Percentiles rank a stretch among this genome's conserved stretches.
Evolutionary conservation across 2,329 filamentous ascomycete species (phyloP).

Genomic region (Xylaria hypoxylon): DNA sequence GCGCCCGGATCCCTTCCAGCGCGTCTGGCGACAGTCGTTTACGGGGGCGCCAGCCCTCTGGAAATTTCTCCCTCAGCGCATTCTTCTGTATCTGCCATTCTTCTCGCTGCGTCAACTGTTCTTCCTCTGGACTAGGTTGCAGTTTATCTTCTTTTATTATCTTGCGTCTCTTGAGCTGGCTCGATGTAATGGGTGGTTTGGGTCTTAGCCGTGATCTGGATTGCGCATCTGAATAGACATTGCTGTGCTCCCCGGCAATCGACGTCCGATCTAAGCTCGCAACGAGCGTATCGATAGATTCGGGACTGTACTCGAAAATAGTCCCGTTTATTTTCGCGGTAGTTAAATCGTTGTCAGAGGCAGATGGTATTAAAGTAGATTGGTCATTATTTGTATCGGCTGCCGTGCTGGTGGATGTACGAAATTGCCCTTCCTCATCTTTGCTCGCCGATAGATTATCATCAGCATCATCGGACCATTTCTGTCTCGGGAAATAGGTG

Average conservation of each 20-base stretch:
- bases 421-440: slow-evolving; percentile 1
- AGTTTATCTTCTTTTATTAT: slow-evolving; percentile 41
- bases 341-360: slow-evolving; percentile 37
- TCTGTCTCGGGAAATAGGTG: slow-evolving; percentile 35
- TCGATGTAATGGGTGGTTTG: slow-evolving; percentile 32
- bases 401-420: background rate
- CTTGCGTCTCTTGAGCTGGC: slow-evolving; percentile 45
- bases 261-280: slow-evolving; percentile 14
- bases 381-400: slow-evolving; percentile 23
- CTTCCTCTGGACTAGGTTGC: slow-evolving; percentile 25
- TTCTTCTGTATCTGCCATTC: slow-evolving; percentile 82
- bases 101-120: slow-evolving; percentile 53
- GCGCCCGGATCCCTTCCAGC: slow-evolving; percentile 85
- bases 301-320: slow-evolving; percentile 52
- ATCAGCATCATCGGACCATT: background rate
- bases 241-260: background rate
- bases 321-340: slow-evolving; percentile 43
- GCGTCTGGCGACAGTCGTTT: slow-evolving; percentile 94
- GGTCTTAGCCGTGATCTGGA: background rate
- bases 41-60: slow-evolving; percentile 81
- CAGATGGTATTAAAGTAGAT: slow-evolving; percentile 22
- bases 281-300: slow-evolving; percentile 50
- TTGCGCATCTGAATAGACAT: slow-evolving; percentile 1
- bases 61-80: slow-evolving; percentile 81
- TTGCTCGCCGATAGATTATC: background rate